Conservation (phyloP, 805 yeast species). For the Wickerhamomyces queroliae region DNA sequence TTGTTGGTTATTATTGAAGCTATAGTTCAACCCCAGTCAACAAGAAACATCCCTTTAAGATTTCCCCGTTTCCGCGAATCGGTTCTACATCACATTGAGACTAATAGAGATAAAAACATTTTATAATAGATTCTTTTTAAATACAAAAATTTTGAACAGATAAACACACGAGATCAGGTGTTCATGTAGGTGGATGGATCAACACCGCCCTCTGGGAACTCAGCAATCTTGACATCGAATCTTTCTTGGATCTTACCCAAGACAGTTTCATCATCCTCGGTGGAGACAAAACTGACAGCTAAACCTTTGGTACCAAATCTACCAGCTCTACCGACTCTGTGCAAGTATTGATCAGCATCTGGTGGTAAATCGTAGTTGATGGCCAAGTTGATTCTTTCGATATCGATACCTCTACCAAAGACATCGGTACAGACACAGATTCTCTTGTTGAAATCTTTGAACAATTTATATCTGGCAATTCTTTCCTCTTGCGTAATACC, state of each 20-base stretch:
- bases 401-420: constrained; percentile 99
- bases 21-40: no score
- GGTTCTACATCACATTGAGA: no score
- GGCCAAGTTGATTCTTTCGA: constrained; percentile 96
- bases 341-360: constrained; percentile 97
- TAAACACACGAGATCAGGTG: constrained; percentile 44
- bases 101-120: no score
- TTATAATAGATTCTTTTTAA: no score
- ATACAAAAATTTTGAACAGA: no score
- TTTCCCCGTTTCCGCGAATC: no score
- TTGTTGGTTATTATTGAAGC: no score
- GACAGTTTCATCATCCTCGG: constrained; percentile 84
- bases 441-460: constrained; percentile 97
- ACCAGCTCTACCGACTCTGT: constrained; percentile 99
- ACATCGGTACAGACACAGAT: constrained; percentile 98
- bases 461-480: constrained; percentile 91
- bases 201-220: constrained; percentile 96
- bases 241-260: constrained; percentile 92
- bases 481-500: constrained; percentile 97
- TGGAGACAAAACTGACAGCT: constrained; percentile 84
- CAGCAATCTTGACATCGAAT: constrained; percentile 92
- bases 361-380: constrained; percentile 94
- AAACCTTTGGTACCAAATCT: constrained; percentile 99
- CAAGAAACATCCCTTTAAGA: no score
- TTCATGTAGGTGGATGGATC: constrained; percentile 98